phyloP scores from a whole-genome alignment of 805 yeast species.

The Metahyphopichia silvanorum region DNA sequence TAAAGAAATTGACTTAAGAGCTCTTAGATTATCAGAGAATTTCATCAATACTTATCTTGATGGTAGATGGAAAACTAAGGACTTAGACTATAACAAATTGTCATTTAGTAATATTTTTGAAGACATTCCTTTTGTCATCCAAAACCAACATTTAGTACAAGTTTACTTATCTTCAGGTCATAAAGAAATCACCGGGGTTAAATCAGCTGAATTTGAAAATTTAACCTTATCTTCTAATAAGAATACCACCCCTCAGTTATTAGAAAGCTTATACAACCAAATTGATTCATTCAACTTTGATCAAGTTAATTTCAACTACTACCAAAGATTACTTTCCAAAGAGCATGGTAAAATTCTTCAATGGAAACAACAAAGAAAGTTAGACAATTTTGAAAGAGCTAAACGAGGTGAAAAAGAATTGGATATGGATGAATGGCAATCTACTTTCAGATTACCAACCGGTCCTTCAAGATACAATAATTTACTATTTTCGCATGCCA shows the following conservation, averaged over 20 bases:
- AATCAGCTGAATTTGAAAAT: constrained; percentile 31
- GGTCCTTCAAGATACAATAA: constrained; percentile 77
- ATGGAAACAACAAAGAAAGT: constrained; percentile 69
- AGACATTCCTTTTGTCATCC: constrained; percentile 64
- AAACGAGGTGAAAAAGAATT: constrained; percentile 54
- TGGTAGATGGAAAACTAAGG: constrained; percentile 64
- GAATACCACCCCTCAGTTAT: constrained; percentile 43
- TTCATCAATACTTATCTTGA: constrained; percentile 56
- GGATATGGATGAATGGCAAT: constrained; percentile 64
- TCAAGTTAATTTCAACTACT: constrained; percentile 76
- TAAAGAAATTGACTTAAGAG: constrained; percentile 65
- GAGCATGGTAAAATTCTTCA: constrained; percentile 67
- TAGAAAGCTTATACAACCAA: constrained; percentile 64
- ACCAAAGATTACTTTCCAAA: constrained; percentile 71
- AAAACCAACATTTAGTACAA: constrained; percentile 66
- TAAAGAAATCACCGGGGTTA: constrained; percentile 13
- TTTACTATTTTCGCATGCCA: constrained; percentile 63
- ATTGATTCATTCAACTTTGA: constrained; percentile 75
- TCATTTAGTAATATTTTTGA: constrained; percentile 65
- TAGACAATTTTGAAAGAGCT: constrained; percentile 60
- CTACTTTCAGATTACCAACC: constrained; percentile 60
- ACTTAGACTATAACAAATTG: constrained; percentile 56
- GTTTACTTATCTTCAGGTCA: constrained; percentile 40
- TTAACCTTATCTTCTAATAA: constrained; percentile 43
- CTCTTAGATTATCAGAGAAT: constrained; percentile 61